Evolutionary conservation across 2,329 filamentous ascomycete genomes (phyloP).

Genomic region (Beauveria asiatica): DNA sequence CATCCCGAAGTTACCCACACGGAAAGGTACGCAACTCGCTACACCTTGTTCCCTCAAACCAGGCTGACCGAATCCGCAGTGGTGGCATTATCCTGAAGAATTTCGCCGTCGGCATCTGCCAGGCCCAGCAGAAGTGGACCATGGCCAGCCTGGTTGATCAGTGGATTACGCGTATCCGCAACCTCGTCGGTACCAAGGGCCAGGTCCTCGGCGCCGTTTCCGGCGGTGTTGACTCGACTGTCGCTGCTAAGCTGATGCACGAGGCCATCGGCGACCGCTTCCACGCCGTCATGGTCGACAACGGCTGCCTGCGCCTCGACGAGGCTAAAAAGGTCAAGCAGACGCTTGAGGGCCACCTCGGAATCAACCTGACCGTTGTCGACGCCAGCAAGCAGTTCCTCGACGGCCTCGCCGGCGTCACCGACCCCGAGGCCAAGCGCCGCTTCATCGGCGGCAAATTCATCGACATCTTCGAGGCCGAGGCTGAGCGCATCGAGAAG

Average conservation of each 20-base stretch:
- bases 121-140: constrained; percentile 67
- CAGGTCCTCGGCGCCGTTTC: constrained; percentile 54
- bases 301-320: constrained; percentile 68
- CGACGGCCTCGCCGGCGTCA: constrained; percentile 63
- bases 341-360: constrained; percentile 68
- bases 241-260: constrained; percentile 77
- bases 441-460: constrained; percentile 76
- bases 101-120: constrained; percentile 78
- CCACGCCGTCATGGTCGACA: constrained; percentile 78
- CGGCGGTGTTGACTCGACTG: constrained; percentile 84
- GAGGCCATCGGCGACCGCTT: constrained; percentile 80
- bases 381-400: constrained; percentile 74
- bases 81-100: constrained; percentile 61
- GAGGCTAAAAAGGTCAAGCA: constrained; percentile 77
- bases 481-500: constrained; percentile 62
- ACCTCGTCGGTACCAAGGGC: constrained; percentile 69
- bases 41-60: constrained; percentile 24
- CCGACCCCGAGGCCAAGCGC: constrained; percentile 76
- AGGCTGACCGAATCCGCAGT: constrained; percentile 55
- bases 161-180: constrained; percentile 72
- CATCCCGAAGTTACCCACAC: constrained; percentile 64
- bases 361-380: constrained; percentile 84
- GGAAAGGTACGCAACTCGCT: background rate
- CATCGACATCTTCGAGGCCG: constrained; percentile 65
- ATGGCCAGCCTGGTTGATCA: constrained; percentile 78